Percentiles rank a stretch among this genome's conserved stretches.
phyloP scores from a whole-genome alignment of 2,329 filamentous ascomycete genomes.

The Sporothrix humicola region DNA sequence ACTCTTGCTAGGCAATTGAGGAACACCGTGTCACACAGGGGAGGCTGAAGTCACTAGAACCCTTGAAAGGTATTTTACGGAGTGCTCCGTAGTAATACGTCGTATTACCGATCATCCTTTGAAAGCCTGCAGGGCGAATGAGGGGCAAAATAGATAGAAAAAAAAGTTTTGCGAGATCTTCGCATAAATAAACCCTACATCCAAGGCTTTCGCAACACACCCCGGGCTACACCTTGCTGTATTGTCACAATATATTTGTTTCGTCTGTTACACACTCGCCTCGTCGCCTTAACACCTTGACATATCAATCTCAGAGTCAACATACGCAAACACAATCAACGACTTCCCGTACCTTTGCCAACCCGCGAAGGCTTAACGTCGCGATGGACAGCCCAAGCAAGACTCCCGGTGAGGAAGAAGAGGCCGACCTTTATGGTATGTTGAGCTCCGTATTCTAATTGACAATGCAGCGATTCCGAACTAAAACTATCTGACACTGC shows the following conservation, averaged over 20 bases:
- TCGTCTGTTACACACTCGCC: too few species aligned
- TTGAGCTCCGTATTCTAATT: too few species aligned
- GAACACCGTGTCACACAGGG: neutral
- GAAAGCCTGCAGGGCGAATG: conserved; percentile 4
- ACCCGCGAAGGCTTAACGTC: neutral
- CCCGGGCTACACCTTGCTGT: too few species aligned
- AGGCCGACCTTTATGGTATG: conserved; percentile 63
- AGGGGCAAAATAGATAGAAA: conserved; percentile 32
- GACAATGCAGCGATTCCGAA: too few species aligned
- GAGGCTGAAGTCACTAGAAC: neutral
- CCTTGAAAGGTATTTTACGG: too few species aligned
- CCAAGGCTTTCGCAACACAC: neutral
- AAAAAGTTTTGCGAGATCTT: conserved; percentile 19
- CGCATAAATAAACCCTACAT: neutral
- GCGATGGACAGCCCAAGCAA: conserved; percentile 41
- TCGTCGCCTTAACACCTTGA: too few species aligned
- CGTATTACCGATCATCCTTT: neutral
- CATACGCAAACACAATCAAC: neutral
- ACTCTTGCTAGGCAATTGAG: neutral
- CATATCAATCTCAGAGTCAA: neutral
- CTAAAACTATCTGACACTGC: conserved; percentile 11
- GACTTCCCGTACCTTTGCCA: neutral
- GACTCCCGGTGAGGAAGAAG: conserved; percentile 46
- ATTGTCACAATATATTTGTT: too few species aligned
- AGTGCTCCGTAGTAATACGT: too few species aligned